Evolutionary conservation across 139 green algal species (phyloP).

Genomic region (Asterochloris sp.): DNA sequence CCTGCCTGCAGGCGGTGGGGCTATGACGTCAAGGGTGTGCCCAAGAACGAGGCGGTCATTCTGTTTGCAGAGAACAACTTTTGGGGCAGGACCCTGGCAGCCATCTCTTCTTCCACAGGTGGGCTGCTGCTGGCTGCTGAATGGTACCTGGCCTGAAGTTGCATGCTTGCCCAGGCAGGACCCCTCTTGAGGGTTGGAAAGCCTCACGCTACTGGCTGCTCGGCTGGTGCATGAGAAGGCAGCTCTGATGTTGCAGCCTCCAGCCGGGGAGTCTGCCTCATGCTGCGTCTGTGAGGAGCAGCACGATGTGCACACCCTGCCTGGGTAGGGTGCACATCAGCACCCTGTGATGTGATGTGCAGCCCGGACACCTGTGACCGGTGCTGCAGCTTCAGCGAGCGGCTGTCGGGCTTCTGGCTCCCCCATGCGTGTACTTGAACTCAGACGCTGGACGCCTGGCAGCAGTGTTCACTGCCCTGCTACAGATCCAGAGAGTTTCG

Average conservation of each 20-base stretch:
- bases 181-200: no score
- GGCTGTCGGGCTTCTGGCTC: neutral
- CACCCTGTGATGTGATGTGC: no score
- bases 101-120: constrained; percentile 84
- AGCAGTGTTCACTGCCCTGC: no score
- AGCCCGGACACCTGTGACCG: no score
- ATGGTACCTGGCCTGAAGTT: no score
- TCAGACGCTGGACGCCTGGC: neutral
- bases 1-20: constrained; percentile 73
- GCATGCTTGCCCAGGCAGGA: no score
- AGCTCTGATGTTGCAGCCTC: no score
- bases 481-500: constrained; percentile 61
- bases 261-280: no score
- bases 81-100: constrained; percentile 90
- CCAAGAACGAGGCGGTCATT: constrained; percentile 84
- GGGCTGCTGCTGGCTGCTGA: neutral
- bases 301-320: no score
- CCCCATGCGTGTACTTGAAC: neutral
- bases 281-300: no score
- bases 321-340: no score
- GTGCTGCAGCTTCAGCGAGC: neutral
- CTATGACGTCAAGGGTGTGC: constrained; percentile 95
- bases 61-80: constrained; percentile 95
- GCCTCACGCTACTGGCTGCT: neutral
- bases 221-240: neutral